Base-by-base conservation (phyloP, 176 grass and related monocot species). In the Avena atlantica region DNA sequence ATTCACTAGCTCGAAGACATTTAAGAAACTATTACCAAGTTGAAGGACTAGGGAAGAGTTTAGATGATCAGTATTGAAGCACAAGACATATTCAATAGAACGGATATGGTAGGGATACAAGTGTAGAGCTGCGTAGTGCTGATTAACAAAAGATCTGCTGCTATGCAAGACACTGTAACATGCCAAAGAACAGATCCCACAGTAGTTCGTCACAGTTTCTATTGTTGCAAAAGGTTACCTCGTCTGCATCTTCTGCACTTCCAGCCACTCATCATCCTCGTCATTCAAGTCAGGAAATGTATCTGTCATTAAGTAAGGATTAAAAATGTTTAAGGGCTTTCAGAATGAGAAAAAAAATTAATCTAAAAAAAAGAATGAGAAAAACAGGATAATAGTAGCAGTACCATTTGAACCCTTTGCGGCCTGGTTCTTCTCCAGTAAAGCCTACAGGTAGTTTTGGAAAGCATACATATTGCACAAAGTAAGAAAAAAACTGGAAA, bases 341-440 rank as follows among this genome's bases (percentile, higher is more conserved):
- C 67, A 13, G 50, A 78, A 17, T 29, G 50, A 89, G 53, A 47
- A 88, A n/a, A 80, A 8, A 6, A 42, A 42, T 42, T 42, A 42
- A 42, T 42, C 40, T 7, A 42, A 42, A 42, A 42, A 42, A 42
- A 42, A 10, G 40, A 78, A 13, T 29, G 50, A 89, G 53, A 47
- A 88, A 61, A n/a, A 80, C 2, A 5, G 53, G 57, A 61, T 9
- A 61, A 9, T 61, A 23, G 20, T 23, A 61, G 45, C 45, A 48
- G 58, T 61, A 61, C 58, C 58, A n/a, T 61, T 21, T 1, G 10
- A 9, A 83, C 47, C 81, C 57, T 88, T 85, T 56, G 86, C 70
- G 37, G 56, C 81, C 84, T 89, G 86, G 80, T 98, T 95, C 87
- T 70, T 87, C 81, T 95, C 91, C 80, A 95, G 86, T 81, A 98